phyloP scores from a whole-genome alignment of 1,139 yeast genomes.

The Sugiyamaella paludigena region DNA sequence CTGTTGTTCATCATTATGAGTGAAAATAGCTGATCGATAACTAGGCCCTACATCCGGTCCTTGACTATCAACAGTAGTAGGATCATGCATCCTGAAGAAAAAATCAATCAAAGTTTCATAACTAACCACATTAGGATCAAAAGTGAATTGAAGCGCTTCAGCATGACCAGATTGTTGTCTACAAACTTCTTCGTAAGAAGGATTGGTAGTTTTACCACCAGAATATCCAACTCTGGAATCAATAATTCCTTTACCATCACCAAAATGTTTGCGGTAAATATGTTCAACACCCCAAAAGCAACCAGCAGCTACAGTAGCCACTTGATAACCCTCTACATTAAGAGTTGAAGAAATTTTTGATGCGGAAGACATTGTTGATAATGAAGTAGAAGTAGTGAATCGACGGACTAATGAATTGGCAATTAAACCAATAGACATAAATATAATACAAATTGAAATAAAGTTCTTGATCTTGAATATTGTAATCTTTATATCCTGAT shows the following conservation, averaged over 20 bases:
- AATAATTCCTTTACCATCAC: constrained; percentile 55
- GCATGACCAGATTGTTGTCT: constrained; percentile 60
- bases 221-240: constrained; percentile 89
- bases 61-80: constrained; percentile 56
- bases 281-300: constrained; percentile 98
- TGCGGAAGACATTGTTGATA: constrained; percentile 4
- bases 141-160: constrained; percentile 79
- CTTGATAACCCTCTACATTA: constrained; percentile 32
- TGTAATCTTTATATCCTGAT: too few relatives aligned
- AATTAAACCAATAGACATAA: not conserved
- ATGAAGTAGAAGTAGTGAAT: not conserved
- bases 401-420: constrained; percentile 4
- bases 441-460: too few relatives aligned
- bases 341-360: constrained; percentile 32
- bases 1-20: constrained; percentile 53
- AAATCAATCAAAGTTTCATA: constrained; percentile 70
- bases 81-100: constrained; percentile 91
- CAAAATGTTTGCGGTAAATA: constrained; percentile 67
- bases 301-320: constrained; percentile 44
- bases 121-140: constrained; percentile 62
- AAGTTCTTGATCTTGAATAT: too few relatives aligned
- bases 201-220: constrained; percentile 61
- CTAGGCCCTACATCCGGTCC: constrained; percentile 86
- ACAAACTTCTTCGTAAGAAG: constrained; percentile 78
- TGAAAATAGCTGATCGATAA: constrained; percentile 74